Evolutionary conservation across 768 basidiomycete species (phyloP).

Genomic region (Pleurotus tuber-regium): DNA sequence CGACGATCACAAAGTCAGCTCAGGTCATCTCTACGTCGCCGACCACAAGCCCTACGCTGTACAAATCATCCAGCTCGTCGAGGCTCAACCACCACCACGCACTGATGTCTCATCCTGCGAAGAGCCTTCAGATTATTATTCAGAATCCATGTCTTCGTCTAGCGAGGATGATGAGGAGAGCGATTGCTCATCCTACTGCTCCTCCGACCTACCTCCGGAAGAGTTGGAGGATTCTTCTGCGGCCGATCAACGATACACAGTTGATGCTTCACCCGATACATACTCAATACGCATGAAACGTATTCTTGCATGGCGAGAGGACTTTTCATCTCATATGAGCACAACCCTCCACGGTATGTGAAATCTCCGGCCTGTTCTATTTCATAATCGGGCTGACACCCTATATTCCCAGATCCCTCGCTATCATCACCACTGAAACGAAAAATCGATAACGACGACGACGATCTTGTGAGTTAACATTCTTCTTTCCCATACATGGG

Average conservation of each 20-base stretch:
- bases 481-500: background rate
- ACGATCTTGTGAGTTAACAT: constrained; percentile 35
- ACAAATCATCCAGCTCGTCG: constrained; percentile 74
- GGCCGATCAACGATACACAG: constrained; percentile 12
- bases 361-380: background rate
- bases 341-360: constrained; percentile 35
- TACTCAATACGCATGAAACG: constrained; percentile 58
- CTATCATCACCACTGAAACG: constrained; percentile 43
- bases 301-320: constrained; percentile 70
- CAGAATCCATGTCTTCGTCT: constrained; percentile 17
- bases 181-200: constrained; percentile 68
- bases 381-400: constrained; percentile 4
- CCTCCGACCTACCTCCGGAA: constrained; percentile 50
- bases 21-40: constrained; percentile 44
- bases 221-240: constrained; percentile 19
- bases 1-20: constrained; percentile 27
- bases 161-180: constrained; percentile 42
- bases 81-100: constrained; percentile 59
- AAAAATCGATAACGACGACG: constrained; percentile 44
- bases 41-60: constrained; percentile 40
- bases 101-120: constrained; percentile 38
- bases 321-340: constrained; percentile 44
- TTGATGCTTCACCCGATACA: constrained; percentile 42
- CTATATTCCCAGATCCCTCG: constrained; percentile 21
- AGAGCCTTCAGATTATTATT: constrained; percentile 27